Evolutionary conservation across 768 basidiomycete species (phyloP).

Genomic region (Russula earlei): DNA sequence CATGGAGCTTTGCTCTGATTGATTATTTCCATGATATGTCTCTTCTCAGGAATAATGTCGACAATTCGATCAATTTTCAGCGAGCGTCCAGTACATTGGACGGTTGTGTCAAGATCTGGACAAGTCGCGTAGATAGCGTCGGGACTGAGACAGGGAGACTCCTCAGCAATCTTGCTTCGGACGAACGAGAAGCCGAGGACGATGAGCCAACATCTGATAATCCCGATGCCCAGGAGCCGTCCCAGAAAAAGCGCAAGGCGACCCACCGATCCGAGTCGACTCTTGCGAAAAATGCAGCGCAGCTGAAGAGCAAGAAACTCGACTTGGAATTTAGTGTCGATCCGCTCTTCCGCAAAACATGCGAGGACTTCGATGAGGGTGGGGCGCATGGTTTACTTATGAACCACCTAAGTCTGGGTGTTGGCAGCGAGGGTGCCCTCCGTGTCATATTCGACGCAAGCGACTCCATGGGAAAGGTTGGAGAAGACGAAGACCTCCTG

Average conservation of each 20-base stretch:
- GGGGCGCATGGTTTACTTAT: conserved; percentile 92
- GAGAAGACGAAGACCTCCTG: conserved; percentile 56
- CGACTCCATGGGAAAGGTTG: conserved; percentile 72
- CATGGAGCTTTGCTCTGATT: conserved; percentile 96
- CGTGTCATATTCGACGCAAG: conserved; percentile 95
- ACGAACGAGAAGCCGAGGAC: conserved; percentile 51
- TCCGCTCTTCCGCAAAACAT: conserved; percentile 95
- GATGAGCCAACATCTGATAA: conserved; percentile 50
- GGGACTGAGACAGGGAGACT: conserved; percentile 95
- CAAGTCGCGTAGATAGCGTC: conserved; percentile 92
- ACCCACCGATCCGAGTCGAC: conserved; percentile 68
- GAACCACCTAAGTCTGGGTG: conserved; percentile 83
- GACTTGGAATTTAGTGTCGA: conserved; percentile 96
- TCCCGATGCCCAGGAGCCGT: conserved; percentile 56
- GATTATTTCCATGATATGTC: conserved; percentile 99
- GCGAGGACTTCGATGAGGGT: conserved; percentile 97
- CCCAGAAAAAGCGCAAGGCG: conserved; percentile 53
- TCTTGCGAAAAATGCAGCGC: conserved; percentile 75
- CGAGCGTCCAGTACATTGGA: conserved; percentile 96
- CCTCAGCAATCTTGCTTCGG: conserved; percentile 73
- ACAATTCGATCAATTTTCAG: conserved; percentile 98
- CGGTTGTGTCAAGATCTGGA: conserved; percentile 99
- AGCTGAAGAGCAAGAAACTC: conserved; percentile 83
- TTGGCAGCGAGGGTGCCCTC: conserved; percentile 71
- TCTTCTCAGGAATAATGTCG: conserved; percentile 80